Percentiles rank a stretch among this genome's conserved stretches.
These are phyloP conservation scores for Colletotrichum sp. DNA, from an alignment of 2,329 filamentous ascomycete genomes.

Conservation along the genomic window DNA sequence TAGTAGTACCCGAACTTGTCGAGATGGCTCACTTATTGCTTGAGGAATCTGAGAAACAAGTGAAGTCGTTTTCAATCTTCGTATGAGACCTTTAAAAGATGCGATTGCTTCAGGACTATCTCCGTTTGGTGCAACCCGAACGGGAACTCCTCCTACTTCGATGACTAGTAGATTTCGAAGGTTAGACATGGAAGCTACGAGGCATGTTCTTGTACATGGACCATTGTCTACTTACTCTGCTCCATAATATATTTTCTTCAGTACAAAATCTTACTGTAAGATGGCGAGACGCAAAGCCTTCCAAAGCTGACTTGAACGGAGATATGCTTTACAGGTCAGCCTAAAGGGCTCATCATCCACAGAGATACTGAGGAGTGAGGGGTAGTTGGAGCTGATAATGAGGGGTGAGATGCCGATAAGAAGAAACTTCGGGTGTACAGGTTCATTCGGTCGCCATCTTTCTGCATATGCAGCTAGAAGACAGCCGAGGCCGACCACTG, in stretches of 20 bases:
- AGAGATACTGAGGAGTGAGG: not conserved
- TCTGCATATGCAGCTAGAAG: not conserved
- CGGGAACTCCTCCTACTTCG: not conserved
- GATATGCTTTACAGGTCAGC: not conserved
- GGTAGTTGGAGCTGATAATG: not conserved
- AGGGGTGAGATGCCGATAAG: not conserved
- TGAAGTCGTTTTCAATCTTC: not conserved
- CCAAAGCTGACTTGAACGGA: not conserved
- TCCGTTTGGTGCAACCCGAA: not conserved
- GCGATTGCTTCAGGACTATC: not conserved
- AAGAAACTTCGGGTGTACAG: not conserved
- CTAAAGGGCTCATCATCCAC: not conserved
- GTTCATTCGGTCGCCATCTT: not conserved
- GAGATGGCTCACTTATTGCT: not conserved
- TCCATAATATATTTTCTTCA: not conserved
- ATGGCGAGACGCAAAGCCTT: not conserved
- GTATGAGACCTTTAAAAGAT: not conserved
- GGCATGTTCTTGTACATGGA: not conserved
- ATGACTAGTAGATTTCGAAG: not conserved
- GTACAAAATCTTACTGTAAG: not conserved
- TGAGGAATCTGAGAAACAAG: not conserved
- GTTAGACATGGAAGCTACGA: not conserved
- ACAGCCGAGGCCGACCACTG: not conserved
- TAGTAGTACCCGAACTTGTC: slow-evolving; percentile 31
- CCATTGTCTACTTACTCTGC: not conserved